Evolutionary conservation across 805 yeast species (phyloP), one percentile per base, ranked within the genome.

Genomic region (Candida broadrunensis): DNA sequence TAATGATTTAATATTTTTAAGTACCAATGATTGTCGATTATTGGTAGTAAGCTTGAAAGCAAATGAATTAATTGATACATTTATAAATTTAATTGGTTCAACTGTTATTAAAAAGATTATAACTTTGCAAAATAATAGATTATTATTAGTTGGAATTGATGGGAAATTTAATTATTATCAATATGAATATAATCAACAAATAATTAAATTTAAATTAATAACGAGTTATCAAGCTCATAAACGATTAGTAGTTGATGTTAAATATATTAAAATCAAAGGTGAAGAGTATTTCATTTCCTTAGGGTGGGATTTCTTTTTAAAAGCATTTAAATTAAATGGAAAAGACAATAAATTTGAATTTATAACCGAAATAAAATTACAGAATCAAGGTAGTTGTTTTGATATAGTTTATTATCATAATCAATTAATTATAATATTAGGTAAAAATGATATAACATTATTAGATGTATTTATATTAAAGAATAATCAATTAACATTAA

Each of bases 361-460:
- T 1, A 39, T 56, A 0, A 37, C 46, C 17, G 58, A 51, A 8
- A 44, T 48, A 45, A 74, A 70, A 45, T 50, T 83, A 14, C 46
- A 67, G 11, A 68, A 78, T 4, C 73, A 75, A 37, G 83, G 85
- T 2, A 69, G 80, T 1, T 71, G 85, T 33, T 45, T 83, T 26
- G 72, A 72, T 32, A 55, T 66, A 1, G 50, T 60, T n/a, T 47
- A 39, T 5, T 46, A 47, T 37, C 37, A 58, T 0, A 52, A 50
- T 21, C 27, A 50, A 37, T 70, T 80, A 2, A 46, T 74, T 1
- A 52, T 82, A 2, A 56, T 81, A n/a, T 58, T 82, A 0, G 80
- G 87, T 3, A 73, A 83, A 48, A 53, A 70, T 23, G 88, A 85
- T 23, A 73, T 77, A 29, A 80, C 91, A 0, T 67, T 77, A 42